Evolutionary conservation across 768 basidiomycete species (phyloP).

Genomic region (Crepidotus variabilis): DNA sequence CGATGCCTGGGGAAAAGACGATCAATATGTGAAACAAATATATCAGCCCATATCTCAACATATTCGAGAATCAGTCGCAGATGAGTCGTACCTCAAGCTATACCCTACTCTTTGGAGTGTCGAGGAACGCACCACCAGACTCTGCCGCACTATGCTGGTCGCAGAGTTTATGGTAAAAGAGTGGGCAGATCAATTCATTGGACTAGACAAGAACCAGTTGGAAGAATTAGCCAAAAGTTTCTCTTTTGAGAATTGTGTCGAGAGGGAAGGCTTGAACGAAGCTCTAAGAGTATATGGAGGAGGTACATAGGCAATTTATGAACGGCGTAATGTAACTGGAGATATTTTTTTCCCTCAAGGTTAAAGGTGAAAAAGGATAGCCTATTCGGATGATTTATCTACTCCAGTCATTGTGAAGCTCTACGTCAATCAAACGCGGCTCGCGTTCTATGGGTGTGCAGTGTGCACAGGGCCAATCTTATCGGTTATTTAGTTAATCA

Average conservation of each 20-base stretch:
- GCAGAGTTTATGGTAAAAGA: slow-evolving; percentile 69
- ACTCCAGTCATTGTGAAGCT: no score
- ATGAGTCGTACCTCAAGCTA: slow-evolving; percentile 41
- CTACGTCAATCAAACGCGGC: no score
- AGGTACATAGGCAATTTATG: neutral
- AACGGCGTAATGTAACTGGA: no score
- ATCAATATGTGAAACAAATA: slow-evolving; percentile 47
- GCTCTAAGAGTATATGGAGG: slow-evolving; percentile 40
- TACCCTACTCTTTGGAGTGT: slow-evolving; percentile 67
- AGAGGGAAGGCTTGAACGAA: slow-evolving; percentile 63
- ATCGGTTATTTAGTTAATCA: no score
- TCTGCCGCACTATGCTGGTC: slow-evolving; percentile 67
- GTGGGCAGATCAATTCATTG: slow-evolving; percentile 67
- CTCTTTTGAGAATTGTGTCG: slow-evolving; percentile 64
- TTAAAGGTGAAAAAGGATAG: no score
- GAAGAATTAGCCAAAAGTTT: slow-evolving; percentile 76
- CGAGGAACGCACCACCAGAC: slow-evolving; percentile 51
- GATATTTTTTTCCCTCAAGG: no score
- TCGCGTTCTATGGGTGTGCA: no score
- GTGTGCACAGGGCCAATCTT: no score
- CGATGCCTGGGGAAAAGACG: slow-evolving; percentile 78
- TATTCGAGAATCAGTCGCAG: slow-evolving; percentile 48
- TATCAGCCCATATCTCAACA: slow-evolving; percentile 67
- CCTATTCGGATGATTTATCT: no score
- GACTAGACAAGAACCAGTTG: slow-evolving; percentile 53